A percentile compares a stretch with the other conserved stretches of the same genome.
Conservation (phyloP, 2,329 filamentous ascomycete genomes). For the Knoxdaviesia capensis region DNA sequence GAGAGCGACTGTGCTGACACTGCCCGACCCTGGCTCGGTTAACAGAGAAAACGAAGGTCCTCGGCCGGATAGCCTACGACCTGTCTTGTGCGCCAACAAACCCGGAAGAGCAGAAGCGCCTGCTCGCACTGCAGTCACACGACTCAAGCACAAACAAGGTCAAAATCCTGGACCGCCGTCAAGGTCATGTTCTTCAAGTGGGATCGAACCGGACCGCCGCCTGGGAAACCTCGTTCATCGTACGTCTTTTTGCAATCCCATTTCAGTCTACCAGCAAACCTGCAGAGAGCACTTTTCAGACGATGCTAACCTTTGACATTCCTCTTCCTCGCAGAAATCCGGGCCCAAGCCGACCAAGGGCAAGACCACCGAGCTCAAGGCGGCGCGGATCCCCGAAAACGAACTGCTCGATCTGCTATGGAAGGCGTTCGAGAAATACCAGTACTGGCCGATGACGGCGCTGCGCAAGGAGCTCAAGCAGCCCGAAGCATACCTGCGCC, state of each 20-base stretch:
- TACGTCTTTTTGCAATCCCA: constrained; percentile 17
- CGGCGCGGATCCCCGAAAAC: constrained; percentile 73
- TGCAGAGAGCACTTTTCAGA: neutral
- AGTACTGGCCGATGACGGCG: constrained; percentile 86
- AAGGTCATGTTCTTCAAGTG: constrained; percentile 3
- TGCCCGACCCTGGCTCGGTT: neutral
- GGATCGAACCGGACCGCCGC: constrained; percentile 11
- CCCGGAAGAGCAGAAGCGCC: constrained; percentile 45
- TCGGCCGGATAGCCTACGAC: constrained; percentile 56
- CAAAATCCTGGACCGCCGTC: constrained; percentile 17
- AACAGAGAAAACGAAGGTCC: constrained; percentile 57
- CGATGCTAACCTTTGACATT: constrained; percentile 6
- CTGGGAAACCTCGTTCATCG: constrained; percentile 31
- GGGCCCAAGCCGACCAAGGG: constrained; percentile 27
- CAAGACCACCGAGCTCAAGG: constrained; percentile 59
- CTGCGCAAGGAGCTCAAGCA: constrained; percentile 62
- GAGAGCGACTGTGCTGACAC: too few relatives aligned
- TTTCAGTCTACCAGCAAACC: too few relatives aligned
- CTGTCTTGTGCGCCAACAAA: constrained; percentile 54
- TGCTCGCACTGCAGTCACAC: constrained; percentile 35
- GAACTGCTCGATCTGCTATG: constrained; percentile 76
- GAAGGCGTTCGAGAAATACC: constrained; percentile 62
- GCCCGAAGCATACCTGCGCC: constrained; percentile 81
- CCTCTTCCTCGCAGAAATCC: constrained; percentile 24
- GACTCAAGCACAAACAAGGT: constrained; percentile 29